These are phyloP conservation scores for Corniculantispora saksenae DNA, from an alignment of 2,329 filamentous ascomycete genomes.

Conservation along the genomic window DNA sequence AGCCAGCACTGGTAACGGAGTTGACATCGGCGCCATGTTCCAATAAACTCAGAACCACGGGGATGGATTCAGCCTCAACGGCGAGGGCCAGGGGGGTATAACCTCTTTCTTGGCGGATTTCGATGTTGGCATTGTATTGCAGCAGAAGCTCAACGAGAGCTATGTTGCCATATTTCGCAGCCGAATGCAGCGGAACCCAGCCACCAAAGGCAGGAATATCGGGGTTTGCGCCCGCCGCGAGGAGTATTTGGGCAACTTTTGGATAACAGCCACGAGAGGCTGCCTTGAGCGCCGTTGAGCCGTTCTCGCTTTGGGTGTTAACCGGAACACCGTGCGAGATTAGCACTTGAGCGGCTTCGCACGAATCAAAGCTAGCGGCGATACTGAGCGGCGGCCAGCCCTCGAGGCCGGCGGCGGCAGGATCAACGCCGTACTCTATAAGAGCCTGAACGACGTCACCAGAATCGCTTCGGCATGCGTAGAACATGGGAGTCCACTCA, in stretches of 20 bases:
- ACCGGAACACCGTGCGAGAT: constrained; percentile 16
- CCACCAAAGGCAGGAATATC: constrained; percentile 12
- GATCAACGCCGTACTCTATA: constrained; percentile 12
- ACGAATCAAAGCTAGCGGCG: constrained; percentile 20
- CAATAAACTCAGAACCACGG: constrained; percentile 16
- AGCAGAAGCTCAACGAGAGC: constrained; percentile 16
- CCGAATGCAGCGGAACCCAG: constrained; percentile 23
- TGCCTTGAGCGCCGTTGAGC: constrained; percentile 21
- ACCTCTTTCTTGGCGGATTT: constrained; percentile 16
- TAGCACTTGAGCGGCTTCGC: constrained; percentile 17
- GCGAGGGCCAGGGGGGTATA: constrained; percentile 22
- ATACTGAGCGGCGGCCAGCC: constrained; percentile 22
- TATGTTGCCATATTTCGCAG: constrained; percentile 20
- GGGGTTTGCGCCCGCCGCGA: constrained; percentile 20
- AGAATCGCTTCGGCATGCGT: constrained; percentile 18
- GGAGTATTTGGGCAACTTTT: constrained; percentile 17
- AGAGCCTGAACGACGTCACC: constrained; percentile 18
- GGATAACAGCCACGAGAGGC: constrained; percentile 18
- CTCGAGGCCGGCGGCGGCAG: constrained; percentile 9
- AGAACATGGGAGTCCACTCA: constrained; percentile 20
- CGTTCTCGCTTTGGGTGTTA: constrained; percentile 13
- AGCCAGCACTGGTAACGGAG: constrained; percentile 23
- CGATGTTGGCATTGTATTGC: constrained; percentile 11
- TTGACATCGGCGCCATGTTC: constrained; percentile 32
- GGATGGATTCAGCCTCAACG: constrained; percentile 1